Conservation (phyloP, 2,329 filamentous ascomycete species). For the Ascochyta pisi region DNA sequence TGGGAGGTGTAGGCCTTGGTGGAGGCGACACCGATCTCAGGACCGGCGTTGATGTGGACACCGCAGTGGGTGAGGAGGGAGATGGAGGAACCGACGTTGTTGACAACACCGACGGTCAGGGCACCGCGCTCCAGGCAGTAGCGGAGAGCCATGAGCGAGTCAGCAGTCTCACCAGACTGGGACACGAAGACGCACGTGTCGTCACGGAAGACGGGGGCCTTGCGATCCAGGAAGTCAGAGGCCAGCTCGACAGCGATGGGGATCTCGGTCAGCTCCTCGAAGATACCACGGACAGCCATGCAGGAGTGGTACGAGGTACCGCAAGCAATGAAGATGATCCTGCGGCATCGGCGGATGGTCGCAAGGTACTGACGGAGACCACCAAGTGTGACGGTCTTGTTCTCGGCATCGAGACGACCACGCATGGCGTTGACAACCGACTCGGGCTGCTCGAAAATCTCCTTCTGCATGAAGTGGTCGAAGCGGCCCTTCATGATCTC, state of each 20-base stretch:
- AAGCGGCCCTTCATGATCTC: conserved; percentile 99
- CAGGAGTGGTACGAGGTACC: conserved; percentile 98
- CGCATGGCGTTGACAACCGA: conserved; percentile 99
- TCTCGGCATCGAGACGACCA: conserved; percentile 90
- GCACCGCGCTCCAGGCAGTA: conserved; percentile 98
- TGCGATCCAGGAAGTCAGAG: conserved; percentile 95
- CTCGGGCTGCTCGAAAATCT: conserved; percentile 99
- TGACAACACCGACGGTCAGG: conserved; percentile 96
- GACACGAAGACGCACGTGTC: conserved; percentile 99
- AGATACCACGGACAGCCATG: conserved; percentile 98
- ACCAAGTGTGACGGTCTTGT: conserved; percentile 95
- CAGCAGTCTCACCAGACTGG: conserved; percentile 97
- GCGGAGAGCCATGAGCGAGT: conserved; percentile 94
- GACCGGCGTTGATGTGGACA: conserved; percentile 99
- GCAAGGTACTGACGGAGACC: conserved; percentile 95
- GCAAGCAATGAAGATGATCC: conserved; percentile 99
- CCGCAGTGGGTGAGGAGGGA: conserved; percentile 98
- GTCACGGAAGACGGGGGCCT: conserved; percentile 98
- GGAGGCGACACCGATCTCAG: conserved; percentile 97
- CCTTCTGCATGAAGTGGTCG: conserved; percentile 99
- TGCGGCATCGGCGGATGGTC: conserved; percentile 93
- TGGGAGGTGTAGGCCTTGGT: conserved; percentile 99
- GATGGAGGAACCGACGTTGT: conserved; percentile 97
- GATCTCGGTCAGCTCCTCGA: conserved; percentile 97
- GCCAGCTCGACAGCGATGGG: conserved; percentile 96